Base-by-base conservation (phyloP, 805 yeast genomes). In the Sugiyamaella boreocaroliniensis region DNA sequence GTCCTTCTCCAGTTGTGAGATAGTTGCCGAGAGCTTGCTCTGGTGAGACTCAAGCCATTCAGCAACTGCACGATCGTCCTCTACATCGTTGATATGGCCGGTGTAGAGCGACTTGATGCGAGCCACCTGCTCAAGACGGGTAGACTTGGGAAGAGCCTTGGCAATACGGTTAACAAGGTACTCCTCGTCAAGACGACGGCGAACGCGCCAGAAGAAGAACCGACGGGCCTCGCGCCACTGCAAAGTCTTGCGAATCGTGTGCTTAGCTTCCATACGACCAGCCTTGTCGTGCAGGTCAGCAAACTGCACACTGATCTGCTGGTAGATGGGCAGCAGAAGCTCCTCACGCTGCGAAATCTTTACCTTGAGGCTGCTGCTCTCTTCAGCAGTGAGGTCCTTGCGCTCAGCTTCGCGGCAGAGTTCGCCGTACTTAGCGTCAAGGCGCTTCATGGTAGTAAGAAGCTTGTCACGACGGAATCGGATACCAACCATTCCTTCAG, bases 401-500 rank as follows among this genome's bases (percentile, higher is more conserved):
- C 78, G 60, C 55, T 76, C 81, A 49, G 79, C 71, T 69, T 74
- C 74, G 80, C 86, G 73, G 85, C 54, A 41, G 16, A 68, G 77
- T 45, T 77, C 81, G 55, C 80, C 81, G 71, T 89, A 92, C 47
- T 77, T 77, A 19, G 79, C 72, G 68, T 93, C 99, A 59, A 93
- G 77, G 72, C 99, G 83, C 58, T 80, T 79, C 95, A 93, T 95
- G 48, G 96, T 89, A n/a, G 81, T 80, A 57, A 89, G 72, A 60
- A 95, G 76, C 73, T 89, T 90, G 68, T 89, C 97, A 64, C 95
- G 86, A 73, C 97, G 85, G 79, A 86, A 93, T 74, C 93, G 93
- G 74, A 93, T 89, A 69, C 98, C 97, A 66, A 95, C 99, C 90
- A 93, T 89, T 71, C 98, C 99, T 68, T 92, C 97, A 49, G 99